Conservation (phyloP, 192 early-diverging fungal species). For the Tieghemiomyces parasiticus region DNA sequence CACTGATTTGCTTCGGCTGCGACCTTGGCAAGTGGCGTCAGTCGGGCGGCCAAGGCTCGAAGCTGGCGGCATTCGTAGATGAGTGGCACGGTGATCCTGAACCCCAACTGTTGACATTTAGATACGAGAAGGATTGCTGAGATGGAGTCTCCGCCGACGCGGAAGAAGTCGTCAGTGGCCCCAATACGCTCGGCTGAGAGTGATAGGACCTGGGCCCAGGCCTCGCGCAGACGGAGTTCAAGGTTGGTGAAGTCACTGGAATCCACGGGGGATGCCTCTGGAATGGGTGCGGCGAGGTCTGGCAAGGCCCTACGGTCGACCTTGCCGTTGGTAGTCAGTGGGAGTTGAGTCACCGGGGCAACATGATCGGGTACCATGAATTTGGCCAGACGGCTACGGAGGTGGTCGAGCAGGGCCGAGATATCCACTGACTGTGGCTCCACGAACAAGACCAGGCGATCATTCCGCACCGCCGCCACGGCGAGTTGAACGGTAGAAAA, state of each 20-base stretch:
- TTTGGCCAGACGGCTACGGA: background rate
- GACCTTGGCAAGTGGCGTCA: background rate
- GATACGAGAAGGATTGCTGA: background rate
- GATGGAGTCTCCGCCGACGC: background rate
- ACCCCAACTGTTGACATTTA: background rate
- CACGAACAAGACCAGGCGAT: constrained; percentile 7
- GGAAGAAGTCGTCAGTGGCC: background rate
- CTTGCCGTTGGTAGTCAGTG: background rate
- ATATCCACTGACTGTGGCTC: background rate
- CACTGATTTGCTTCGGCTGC: background rate
- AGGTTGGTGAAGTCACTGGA: too few relatives aligned
- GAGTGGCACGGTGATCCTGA: background rate
- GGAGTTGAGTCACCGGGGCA: background rate
- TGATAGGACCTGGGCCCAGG: background rate
- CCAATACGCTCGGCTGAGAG: background rate
- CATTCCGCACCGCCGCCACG: constrained; percentile 10
- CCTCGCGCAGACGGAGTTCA: background rate
- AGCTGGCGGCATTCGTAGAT: background rate
- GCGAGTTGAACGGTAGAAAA: constrained; percentile 12
- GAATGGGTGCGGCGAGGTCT: background rate
- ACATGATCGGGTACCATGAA: background rate
- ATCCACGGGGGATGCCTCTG: too few relatives aligned
- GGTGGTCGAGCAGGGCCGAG: background rate
- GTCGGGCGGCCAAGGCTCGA: background rate
- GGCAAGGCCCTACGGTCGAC: background rate